These are phyloP conservation scores for Brassica nigra DNA, from an alignment of 345 rosid species.

Conservation along the genomic window DNA sequence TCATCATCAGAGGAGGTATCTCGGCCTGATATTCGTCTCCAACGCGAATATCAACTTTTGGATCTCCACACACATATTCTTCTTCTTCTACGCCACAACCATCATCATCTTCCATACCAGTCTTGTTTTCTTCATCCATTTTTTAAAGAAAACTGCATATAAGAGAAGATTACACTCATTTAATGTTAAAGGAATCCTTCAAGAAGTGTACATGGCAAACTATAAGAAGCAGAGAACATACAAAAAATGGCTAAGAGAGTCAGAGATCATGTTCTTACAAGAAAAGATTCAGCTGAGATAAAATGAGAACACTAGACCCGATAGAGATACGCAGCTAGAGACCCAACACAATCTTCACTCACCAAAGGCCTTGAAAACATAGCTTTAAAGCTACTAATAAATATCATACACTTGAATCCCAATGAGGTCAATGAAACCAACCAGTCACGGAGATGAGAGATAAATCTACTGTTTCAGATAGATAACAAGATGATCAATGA, in stretches of 20 bases:
- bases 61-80: conserved; percentile 49
- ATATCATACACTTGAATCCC: neutral
- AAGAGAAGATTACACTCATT: neutral
- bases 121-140: conserved; percentile 31
- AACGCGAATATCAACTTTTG: conserved; percentile 48
- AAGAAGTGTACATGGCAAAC: conserved; percentile 5
- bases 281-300: too few relatives aligned
- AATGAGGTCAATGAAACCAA: neutral
- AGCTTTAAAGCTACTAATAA: neutral
- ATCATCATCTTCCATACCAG: conserved; percentile 23
- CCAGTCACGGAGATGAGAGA: neutral
- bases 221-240: neutral
- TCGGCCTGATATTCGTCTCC: conserved; percentile 64
- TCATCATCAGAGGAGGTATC: conserved; percentile 48
- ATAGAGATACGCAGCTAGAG: neutral
- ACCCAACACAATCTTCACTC: neutral
- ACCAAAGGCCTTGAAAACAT: neutral
- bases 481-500: neutral
- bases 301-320: too few relatives aligned
- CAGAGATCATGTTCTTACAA: too few relatives aligned
- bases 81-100: conserved; percentile 32
- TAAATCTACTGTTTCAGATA: conserved; percentile 16
- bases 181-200: neutral
- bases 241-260: too few relatives aligned
- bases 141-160: neutral